These are phyloP conservation scores for Paraphoma chrysanthemicola DNA, from an alignment of 2,329 filamentous ascomycete species.

Conservation along the genomic window DNA sequence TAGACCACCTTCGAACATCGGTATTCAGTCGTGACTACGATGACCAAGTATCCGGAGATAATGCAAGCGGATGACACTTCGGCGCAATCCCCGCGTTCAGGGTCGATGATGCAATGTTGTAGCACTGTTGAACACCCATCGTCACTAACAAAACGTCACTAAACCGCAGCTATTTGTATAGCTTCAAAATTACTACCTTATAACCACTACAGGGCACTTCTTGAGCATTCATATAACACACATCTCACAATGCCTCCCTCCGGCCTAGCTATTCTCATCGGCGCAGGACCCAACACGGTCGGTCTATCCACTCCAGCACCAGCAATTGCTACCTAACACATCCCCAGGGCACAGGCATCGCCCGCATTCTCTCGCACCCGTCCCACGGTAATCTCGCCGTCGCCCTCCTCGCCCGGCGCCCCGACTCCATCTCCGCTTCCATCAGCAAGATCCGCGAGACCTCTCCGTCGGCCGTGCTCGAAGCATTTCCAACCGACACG, in stretches of 20 bases:
- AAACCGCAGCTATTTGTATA: background rate
- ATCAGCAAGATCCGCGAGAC: slow-evolving; percentile 49
- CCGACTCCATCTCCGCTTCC: slow-evolving; percentile 54
- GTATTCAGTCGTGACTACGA: background rate
- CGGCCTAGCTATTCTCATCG: slow-evolving; percentile 42
- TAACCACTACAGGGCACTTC: background rate
- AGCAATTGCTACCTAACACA: background rate
- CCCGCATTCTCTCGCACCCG: slow-evolving; percentile 59
- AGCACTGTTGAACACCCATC: background rate
- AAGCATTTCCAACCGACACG: slow-evolving; percentile 62
- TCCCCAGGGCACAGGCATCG: slow-evolving; percentile 62
- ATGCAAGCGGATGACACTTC: background rate
- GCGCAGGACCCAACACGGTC: slow-evolving; percentile 43
- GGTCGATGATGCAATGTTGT: background rate
- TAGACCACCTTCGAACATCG: background rate
- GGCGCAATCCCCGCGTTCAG: background rate
- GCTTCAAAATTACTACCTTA: background rate
- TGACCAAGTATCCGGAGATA: background rate
- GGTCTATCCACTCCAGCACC: background rate
- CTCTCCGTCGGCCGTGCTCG: slow-evolving; percentile 54
- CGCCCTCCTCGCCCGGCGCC: slow-evolving; percentile 60
- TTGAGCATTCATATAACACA: background rate
- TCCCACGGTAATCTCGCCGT: slow-evolving; percentile 63
- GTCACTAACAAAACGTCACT: background rate
- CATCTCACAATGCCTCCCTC: slow-evolving; percentile 30